These are phyloP conservation scores for Ammopiptanthus mongolicus DNA, from an alignment of 306 rosid species.

Conservation along the genomic window DNA sequence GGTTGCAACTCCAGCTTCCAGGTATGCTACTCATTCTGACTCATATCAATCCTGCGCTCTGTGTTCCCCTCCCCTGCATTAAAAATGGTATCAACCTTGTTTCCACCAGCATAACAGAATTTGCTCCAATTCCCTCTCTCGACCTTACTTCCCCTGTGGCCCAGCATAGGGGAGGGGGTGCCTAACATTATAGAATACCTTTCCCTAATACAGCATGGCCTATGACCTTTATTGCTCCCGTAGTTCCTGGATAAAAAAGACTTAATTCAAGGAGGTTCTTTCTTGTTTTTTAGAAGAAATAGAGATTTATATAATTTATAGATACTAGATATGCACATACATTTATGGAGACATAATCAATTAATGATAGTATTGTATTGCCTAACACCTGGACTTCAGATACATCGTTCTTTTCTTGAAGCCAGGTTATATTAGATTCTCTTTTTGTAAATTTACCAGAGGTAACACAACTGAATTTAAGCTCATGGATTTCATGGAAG, in stretches of 20 bases:
- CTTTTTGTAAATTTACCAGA: conserved; percentile 34
- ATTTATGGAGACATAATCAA: neutral
- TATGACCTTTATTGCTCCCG: neutral
- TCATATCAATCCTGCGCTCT: neutral
- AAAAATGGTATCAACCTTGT: no score
- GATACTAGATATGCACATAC: neutral
- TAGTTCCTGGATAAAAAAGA: conserved; percentile 5
- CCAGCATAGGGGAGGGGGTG: no score
- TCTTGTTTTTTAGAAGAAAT: neutral
- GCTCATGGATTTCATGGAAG: conserved; percentile 85
- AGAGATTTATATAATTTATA: conserved; percentile 5
- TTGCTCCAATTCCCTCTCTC: no score
- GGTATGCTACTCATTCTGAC: conserved; percentile 53
- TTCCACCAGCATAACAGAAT: no score
- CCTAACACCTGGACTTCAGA: conserved; percentile 37
- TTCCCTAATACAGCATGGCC: no score
- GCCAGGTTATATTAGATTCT: conserved; percentile 43
- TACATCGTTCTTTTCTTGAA: conserved; percentile 44
- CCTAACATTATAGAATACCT: no score
- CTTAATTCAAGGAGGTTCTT: neutral
- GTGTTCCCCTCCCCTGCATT: neutral
- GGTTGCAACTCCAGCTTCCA: conserved; percentile 83
- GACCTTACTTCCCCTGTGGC: no score
- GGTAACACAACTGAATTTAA: conserved; percentile 57
- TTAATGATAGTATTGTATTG: no score